A percentile compares a stretch with the other conserved stretches of the same genome.
These are phyloP conservation scores for Talaromyces adpressus DNA, from an alignment of 495 filamentous ascomycete species.

Conservation along the genomic window DNA sequence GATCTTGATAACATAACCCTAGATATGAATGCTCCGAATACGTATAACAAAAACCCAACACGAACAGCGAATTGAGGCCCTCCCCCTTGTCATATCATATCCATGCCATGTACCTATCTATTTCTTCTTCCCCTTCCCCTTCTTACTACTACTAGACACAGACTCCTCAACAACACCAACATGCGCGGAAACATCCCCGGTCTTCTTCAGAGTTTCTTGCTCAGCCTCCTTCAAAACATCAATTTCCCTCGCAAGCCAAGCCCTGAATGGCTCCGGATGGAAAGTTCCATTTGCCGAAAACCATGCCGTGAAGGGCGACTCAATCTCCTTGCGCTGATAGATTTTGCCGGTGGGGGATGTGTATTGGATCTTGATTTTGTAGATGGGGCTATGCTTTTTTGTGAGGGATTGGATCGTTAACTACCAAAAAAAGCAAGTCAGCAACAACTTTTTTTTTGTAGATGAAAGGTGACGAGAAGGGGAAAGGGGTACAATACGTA, in stretches of 20 bases:
- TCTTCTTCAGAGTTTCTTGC: constrained; percentile 45
- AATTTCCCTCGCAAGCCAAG: constrained; percentile 65
- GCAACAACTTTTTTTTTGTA: background rate
- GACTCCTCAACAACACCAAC: background rate
- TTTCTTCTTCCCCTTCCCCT: background rate
- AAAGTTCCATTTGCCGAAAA: constrained; percentile 80
- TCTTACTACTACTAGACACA: background rate
- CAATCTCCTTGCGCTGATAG: constrained; percentile 44
- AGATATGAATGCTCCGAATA: background rate
- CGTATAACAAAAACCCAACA: no score
- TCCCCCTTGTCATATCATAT: background rate
- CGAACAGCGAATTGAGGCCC: no score
- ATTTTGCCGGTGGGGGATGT: constrained; percentile 40
- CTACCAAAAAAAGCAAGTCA: constrained; percentile 23
- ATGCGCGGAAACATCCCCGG: constrained; percentile 7
- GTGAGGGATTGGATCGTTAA: constrained; percentile 60
- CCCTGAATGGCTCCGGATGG: constrained; percentile 75
- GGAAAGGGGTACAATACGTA: constrained; percentile 24
- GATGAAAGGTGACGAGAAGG: background rate
- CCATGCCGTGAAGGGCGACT: constrained; percentile 74
- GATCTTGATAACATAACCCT: background rate
- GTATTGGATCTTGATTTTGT: constrained; percentile 60
- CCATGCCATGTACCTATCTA: background rate
- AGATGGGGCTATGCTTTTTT: constrained; percentile 71
- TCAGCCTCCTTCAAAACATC: constrained; percentile 62